phyloP scores from a whole-genome alignment of 2,329 filamentous ascomycete species.

The Fusarium sarcochroum region DNA sequence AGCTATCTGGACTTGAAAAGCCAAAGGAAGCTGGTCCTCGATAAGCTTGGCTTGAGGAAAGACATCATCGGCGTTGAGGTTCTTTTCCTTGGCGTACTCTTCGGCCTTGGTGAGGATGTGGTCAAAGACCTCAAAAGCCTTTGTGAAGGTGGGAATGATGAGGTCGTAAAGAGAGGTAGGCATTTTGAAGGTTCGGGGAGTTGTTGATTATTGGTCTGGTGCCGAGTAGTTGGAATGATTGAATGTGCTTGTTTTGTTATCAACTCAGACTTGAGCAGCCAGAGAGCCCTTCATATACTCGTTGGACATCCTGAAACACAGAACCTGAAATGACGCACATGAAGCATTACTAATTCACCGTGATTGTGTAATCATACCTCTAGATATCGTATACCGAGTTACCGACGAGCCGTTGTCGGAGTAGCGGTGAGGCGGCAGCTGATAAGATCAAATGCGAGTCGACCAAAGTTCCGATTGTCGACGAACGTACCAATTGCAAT shows the following conservation, averaged over 20 bases:
- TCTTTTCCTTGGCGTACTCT: constrained; percentile 39
- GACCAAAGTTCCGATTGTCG: neutral
- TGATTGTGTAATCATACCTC: neutral
- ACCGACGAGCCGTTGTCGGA: constrained; percentile 9
- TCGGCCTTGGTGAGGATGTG: constrained; percentile 31
- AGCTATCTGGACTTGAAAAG: constrained; percentile 41
- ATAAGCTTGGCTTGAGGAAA: constrained; percentile 32
- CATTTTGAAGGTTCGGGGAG: neutral
- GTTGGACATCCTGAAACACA: accelerated
- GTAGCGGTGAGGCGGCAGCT: constrained; percentile 2
- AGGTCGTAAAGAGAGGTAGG: constrained; percentile 11
- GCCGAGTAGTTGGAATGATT: no score
- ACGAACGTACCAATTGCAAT: neutral
- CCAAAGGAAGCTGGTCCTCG: constrained; percentile 38
- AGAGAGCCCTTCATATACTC: neutral
- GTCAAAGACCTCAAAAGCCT: neutral
- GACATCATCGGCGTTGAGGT: constrained; percentile 23
- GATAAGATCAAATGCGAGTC: neutral
- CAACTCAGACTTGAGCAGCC: no score
- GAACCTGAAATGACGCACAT: neutral
- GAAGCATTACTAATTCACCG: neutral
- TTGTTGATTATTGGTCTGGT: no score
- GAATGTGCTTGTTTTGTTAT: no score
- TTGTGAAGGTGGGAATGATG: constrained; percentile 3
- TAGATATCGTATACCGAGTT: neutral